Percentiles rank a stretch among this genome's conserved stretches.
Evolutionary conservation across 768 basidiomycete species (phyloP).

Genomic region (Tricholoma matsutake): DNA sequence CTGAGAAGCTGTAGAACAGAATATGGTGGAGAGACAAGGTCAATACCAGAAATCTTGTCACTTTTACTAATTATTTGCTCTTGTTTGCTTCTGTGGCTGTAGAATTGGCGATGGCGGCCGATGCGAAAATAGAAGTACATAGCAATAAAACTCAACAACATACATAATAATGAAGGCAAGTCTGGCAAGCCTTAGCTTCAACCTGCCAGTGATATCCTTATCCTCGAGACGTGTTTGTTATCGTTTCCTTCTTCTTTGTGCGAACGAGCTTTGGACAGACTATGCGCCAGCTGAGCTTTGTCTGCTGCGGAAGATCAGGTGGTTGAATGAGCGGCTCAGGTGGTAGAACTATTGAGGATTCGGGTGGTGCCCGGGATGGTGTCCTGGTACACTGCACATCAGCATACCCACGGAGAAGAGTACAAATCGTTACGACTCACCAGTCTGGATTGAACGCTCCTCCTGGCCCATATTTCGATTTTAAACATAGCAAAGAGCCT

Average conservation of each 20-base stretch:
- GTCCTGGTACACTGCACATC: not conserved
- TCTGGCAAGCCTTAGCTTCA: too few species aligned
- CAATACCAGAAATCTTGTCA: not conserved
- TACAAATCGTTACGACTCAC: conserved; percentile 29
- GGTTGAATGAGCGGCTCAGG: not conserved
- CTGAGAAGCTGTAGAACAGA: conserved; percentile 2
- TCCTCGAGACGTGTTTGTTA: not conserved
- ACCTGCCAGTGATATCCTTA: too few species aligned
- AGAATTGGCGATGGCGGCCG: not conserved
- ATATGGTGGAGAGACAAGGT: conserved; percentile 9
- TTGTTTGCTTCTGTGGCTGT: conserved; percentile 13
- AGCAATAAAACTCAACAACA: too few species aligned
- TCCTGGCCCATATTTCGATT: conserved; percentile 75
- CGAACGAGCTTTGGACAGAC: not conserved
- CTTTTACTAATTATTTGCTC: conserved; percentile 16
- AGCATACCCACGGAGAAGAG: not conserved
- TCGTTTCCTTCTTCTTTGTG: not conserved
- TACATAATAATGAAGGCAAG: too few species aligned
- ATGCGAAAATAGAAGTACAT: too few species aligned
- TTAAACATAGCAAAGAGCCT: conserved; percentile 64
- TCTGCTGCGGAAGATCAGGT: not conserved
- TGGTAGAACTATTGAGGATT: not conserved
- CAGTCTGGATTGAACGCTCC: conserved; percentile 83
- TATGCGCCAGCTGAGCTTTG: not conserved
- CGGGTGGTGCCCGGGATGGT: not conserved